Conservation (phyloP, 2,329 filamentous ascomycete genomes). For the Trichoderma sp. region DNA sequence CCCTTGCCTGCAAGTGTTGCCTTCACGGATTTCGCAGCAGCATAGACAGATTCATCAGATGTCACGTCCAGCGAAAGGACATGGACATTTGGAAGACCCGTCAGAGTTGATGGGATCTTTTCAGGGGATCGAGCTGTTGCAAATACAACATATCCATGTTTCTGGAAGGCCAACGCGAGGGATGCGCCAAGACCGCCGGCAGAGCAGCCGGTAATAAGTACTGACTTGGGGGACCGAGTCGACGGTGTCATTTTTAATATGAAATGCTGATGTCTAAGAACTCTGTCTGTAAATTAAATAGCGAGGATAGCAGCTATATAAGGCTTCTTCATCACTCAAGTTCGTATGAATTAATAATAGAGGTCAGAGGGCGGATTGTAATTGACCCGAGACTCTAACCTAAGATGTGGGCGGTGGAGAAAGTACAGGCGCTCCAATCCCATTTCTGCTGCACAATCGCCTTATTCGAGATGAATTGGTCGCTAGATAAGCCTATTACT, state of each 20-base stretch:
- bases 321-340: background rate
- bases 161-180: slow-evolving; percentile 27
- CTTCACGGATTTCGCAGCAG: slow-evolving; percentile 22
- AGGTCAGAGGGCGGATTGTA: background rate
- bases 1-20: slow-evolving; percentile 10
- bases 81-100: slow-evolving; percentile 29
- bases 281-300: background rate
- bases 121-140: slow-evolving; percentile 34
- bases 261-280: background rate
- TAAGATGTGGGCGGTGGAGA: background rate
- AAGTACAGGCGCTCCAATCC: background rate
- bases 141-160: slow-evolving; percentile 34
- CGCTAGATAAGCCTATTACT: background rate
- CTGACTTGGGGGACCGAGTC: slow-evolving; percentile 16
- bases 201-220: slow-evolving; percentile 33
- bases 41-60: slow-evolving; percentile 30
- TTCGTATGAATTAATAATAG: background rate
- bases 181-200: slow-evolving; percentile 31
- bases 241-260: background rate
- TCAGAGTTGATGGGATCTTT: slow-evolving; percentile 31
- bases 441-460: background rate
- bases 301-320: background rate
- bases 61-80: slow-evolving; percentile 37
- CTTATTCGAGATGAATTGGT: background rate
- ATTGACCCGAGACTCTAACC: background rate